Conservation (phyloP, 768 basidiomycete species). For the Boletus sensibilis region DNA sequence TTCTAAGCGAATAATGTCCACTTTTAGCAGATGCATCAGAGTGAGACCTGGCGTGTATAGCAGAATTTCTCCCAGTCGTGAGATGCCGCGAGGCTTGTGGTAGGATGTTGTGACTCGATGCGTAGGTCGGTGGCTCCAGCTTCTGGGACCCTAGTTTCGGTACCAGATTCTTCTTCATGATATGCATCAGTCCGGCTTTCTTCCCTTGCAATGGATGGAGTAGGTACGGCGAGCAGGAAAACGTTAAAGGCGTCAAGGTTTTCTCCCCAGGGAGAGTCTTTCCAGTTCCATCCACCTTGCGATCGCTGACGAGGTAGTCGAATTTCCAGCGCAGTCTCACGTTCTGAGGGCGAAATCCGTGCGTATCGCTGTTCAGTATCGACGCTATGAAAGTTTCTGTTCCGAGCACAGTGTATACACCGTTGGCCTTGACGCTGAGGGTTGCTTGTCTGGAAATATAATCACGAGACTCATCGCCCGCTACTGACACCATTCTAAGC, state of each 20-base stretch:
- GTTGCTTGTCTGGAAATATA: conserved; percentile 75
- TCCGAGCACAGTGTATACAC: conserved; percentile 74
- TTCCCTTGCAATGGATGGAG: conserved; percentile 63
- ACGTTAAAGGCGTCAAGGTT: conserved; percentile 66
- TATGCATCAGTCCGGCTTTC: conserved; percentile 65
- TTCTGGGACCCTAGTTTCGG: conserved; percentile 66
- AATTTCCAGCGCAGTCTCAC: conserved; percentile 69
- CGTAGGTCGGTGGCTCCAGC: conserved; percentile 43
- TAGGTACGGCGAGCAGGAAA: conserved; percentile 66
- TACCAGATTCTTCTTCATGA: conserved; percentile 67
- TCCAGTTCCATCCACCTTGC: conserved; percentile 44
- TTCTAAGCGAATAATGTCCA: conserved; percentile 9
- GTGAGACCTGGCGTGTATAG: conserved; percentile 21
- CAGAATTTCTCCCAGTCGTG: conserved; percentile 1
- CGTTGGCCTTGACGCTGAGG: conserved; percentile 64
- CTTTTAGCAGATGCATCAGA: conserved; percentile 24
- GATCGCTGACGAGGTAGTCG: conserved; percentile 73
- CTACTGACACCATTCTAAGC: conserved; percentile 66
- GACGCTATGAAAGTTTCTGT: conserved; percentile 44
- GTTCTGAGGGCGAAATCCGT: conserved; percentile 24
- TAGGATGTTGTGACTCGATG: not conserved
- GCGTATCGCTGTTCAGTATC: conserved; percentile 18
- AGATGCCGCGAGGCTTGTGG: conserved; percentile 4
- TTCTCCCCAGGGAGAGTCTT: conserved; percentile 63
- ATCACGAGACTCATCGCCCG: conserved; percentile 67